Evolutionary conservation across 2,329 filamentous ascomycete genomes (phyloP).

Genomic region (Fragosphaeria purpurea): DNA sequence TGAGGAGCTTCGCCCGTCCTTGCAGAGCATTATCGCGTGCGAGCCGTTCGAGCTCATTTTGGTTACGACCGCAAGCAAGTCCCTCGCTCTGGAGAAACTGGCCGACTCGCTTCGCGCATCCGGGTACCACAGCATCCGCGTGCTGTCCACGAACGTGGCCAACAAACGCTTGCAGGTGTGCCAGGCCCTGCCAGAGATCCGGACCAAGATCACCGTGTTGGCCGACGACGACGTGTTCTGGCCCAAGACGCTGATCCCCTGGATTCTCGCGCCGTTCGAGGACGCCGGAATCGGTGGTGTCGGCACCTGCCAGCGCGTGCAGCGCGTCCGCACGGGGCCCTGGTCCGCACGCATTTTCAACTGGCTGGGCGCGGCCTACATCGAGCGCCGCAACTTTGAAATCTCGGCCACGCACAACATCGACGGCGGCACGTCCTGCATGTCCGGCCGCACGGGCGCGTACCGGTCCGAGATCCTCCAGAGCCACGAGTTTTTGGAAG

Average conservation of each 20-base stretch:
- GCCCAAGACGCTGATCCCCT: slow-evolving; percentile 74
- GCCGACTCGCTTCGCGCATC: slow-evolving; percentile 42
- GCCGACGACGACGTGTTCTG: slow-evolving; percentile 95
- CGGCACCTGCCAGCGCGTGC: slow-evolving; percentile 80
- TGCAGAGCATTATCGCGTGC: slow-evolving; percentile 66
- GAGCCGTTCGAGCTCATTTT: slow-evolving; percentile 66
- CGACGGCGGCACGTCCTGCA: slow-evolving; percentile 91
- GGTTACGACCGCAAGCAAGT: slow-evolving; percentile 76
- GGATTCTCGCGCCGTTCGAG: slow-evolving; percentile 90
- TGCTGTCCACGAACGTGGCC: slow-evolving; percentile 71
- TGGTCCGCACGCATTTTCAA: slow-evolving; percentile 62
- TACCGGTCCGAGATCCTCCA: slow-evolving; percentile 84
- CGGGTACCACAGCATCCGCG: slow-evolving; percentile 51
- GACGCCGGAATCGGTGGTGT: slow-evolving; percentile 76
- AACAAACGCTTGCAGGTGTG: slow-evolving; percentile 96
- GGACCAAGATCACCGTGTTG: slow-evolving; percentile 78
- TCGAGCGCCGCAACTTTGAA: slow-evolving; percentile 91
- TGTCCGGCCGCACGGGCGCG: slow-evolving; percentile 87
- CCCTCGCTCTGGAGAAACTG: slow-evolving; percentile 57
- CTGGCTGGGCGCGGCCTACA: slow-evolving; percentile 84
- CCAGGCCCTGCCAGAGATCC: slow-evolving; percentile 75
- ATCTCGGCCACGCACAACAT: slow-evolving; percentile 92
- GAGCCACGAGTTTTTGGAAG: slow-evolving; percentile 74
- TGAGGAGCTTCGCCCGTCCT: slow-evolving; percentile 70
- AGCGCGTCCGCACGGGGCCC: slow-evolving; percentile 53